These are phyloP conservation scores for Ogataea methanolica DNA, from an alignment of 805 yeast species.

Conservation along the genomic window DNA sequence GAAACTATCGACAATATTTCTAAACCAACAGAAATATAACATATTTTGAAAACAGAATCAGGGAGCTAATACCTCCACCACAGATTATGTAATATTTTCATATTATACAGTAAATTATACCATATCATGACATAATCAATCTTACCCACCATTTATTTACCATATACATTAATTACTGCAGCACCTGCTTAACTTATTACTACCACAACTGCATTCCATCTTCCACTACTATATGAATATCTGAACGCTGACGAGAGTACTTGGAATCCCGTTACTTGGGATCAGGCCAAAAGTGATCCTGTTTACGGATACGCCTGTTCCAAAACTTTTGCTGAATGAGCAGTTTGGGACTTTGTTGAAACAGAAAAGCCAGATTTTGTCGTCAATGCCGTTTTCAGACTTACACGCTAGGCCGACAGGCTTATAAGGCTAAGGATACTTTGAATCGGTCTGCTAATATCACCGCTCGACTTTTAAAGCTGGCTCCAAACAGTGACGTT, in stretches of 20 bases:
- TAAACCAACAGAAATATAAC: too few relatives aligned
- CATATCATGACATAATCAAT: too few relatives aligned
- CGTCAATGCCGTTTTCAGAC: slow-evolving; percentile 20
- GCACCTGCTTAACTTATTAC: too few relatives aligned
- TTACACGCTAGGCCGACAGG: background rate
- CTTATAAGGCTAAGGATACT: background rate
- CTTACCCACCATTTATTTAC: too few relatives aligned
- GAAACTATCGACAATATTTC: background rate
- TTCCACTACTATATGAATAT: too few relatives aligned
- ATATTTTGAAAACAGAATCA: background rate
- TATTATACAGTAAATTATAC: too few relatives aligned
- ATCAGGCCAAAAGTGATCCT: background rate
- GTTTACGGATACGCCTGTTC: slow-evolving; percentile 32
- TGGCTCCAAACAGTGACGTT: background rate
- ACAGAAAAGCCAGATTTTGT: slow-evolving; percentile 25
- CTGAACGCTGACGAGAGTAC: background rate
- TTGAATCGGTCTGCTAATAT: background rate
- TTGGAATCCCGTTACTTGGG: background rate
- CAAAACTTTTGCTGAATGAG: slow-evolving; percentile 37
- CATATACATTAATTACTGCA: too few relatives aligned
- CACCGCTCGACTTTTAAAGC: background rate
- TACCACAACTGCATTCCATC: too few relatives aligned
- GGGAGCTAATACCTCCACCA: too few relatives aligned
- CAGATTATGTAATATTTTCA: too few relatives aligned
- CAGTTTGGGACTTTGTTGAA: slow-evolving; percentile 37